Evolutionary conservation across 2,329 filamentous ascomycete species (phyloP), one percentile per base, ranked within the genome.

Genomic region (Stemphylium beticola): DNA sequence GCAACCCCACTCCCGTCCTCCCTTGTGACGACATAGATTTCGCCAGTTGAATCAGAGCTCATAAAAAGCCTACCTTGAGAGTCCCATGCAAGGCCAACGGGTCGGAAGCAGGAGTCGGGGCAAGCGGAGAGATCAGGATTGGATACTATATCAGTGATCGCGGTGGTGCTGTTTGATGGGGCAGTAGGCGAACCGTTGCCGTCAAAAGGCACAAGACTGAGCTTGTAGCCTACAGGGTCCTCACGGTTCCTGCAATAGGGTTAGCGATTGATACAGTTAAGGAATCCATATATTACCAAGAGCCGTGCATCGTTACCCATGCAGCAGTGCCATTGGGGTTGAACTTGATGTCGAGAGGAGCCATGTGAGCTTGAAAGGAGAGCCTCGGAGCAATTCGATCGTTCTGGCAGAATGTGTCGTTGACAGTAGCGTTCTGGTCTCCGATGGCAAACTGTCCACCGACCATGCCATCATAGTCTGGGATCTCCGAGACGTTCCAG

Each of bases 321-420:
- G 87, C 88, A 2, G 77, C 76, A 1, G 79, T 81, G 11, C 80
- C 82, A 32, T 83, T 84, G 36, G 77, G 66, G 58, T 83, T 80
- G 76, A 92, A 92, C 57, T 85, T 85, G 66, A 92, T 83, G 60
- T 91, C 88, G 0, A 92, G 77, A 0, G 90, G 90, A 0, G 89
- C 88, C 68, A 82, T 87, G 67, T 92, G 90, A 1, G 89, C 84
- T 45, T 81, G 76, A 67, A 88, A 85, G 0, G 84, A 84, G 24
- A 92, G 76, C 1, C 84, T 70, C 4, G 81, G 78, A 4, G 78
- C 68, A n/a, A 77, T 61, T 1, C 68, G 65, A 9, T 78, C 71
- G 2, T 73, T 58, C 11, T 70, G 66, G 64, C 81, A 83, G 22
- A 75, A 76, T 0, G 68, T 73, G 53, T 83, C 82, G 50, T 82